These are phyloP conservation scores for Candida silvatica DNA, from an alignment of 805 yeast species.

Conservation along the genomic window DNA sequence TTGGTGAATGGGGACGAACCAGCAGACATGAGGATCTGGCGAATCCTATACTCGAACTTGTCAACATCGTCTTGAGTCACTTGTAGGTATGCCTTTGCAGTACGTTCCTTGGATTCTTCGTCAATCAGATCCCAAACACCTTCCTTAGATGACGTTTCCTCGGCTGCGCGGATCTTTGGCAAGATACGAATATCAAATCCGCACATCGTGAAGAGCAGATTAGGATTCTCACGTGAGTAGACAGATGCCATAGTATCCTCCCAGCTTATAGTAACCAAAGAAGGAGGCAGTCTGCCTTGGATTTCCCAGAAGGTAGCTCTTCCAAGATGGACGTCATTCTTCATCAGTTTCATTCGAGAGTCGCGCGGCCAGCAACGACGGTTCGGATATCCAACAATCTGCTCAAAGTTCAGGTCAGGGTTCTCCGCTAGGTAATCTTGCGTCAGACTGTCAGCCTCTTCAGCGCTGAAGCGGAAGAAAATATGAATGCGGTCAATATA, in stretches of 20 bases:
- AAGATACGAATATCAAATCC: slow-evolving; percentile 90
- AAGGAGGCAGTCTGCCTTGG: slow-evolving; percentile 66
- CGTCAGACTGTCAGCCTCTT: slow-evolving; percentile 67
- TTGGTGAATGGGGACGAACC: slow-evolving; percentile 95
- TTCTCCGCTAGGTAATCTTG: slow-evolving; percentile 73
- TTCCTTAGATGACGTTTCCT: slow-evolving; percentile 47
- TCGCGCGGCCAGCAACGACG: slow-evolving; percentile 95
- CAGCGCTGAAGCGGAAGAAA: slow-evolving; percentile 63
- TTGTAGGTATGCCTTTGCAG: slow-evolving; percentile 80
- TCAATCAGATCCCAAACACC: slow-evolving; percentile 88
- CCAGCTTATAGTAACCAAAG: slow-evolving; percentile 72
- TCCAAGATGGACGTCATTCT: slow-evolving; percentile 88
- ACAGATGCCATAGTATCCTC: slow-evolving; percentile 76
- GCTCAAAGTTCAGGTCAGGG: slow-evolving; percentile 90
- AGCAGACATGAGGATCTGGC: slow-evolving; percentile 89
- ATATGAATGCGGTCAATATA: slow-evolving; percentile 78
- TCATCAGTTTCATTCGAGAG: slow-evolving; percentile 79
- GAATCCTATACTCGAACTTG: slow-evolving; percentile 70
- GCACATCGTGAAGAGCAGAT: slow-evolving; percentile 80
- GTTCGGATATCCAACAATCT: slow-evolving; percentile 77
- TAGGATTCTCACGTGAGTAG: slow-evolving; percentile 85
- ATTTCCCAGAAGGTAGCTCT: slow-evolving; percentile 91
- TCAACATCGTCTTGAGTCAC: slow-evolving; percentile 78
- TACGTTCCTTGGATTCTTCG: slow-evolving; percentile 66
- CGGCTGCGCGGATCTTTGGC: slow-evolving; percentile 50